phyloP scores from a whole-genome alignment of 352 stramenopile species.

The Globisporangium middletonii region DNA sequence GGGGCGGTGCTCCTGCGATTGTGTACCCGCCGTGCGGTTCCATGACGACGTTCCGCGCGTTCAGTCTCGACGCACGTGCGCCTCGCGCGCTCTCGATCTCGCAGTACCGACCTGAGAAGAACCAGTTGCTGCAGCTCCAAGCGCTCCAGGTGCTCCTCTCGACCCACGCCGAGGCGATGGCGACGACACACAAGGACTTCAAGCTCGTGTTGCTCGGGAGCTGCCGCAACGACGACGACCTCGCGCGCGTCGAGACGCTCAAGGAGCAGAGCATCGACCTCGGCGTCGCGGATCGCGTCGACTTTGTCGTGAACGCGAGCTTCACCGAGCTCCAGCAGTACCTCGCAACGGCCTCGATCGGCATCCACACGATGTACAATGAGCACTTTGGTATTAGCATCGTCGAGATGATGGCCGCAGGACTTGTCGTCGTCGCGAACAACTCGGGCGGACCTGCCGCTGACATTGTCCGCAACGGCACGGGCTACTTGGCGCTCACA shows the following conservation, averaged over 20 bases:
- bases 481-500: slow-evolving; percentile 79
- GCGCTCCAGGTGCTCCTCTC: slow-evolving; percentile 71
- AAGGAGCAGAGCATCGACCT: slow-evolving; percentile 72
- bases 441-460: slow-evolving; percentile 94
- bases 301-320: slow-evolving; percentile 95
- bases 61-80: slow-evolving; percentile 52
- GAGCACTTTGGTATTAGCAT: slow-evolving; percentile 99
- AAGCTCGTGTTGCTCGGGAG: slow-evolving; percentile 95
- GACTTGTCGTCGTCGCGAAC: slow-evolving; percentile 95
- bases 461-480: slow-evolving; percentile 88
- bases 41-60: slow-evolving; percentile 67
- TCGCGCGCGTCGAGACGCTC: slow-evolving; percentile 84
- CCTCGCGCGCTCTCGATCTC: slow-evolving; percentile 92
- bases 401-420: slow-evolving; percentile 99
- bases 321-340: slow-evolving; percentile 90
- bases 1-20: slow-evolving; percentile 68
- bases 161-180: slow-evolving; percentile 39
- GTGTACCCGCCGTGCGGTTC: slow-evolving; percentile 96
- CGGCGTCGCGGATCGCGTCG: slow-evolving; percentile 73
- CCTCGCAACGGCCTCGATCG: slow-evolving; percentile 84
- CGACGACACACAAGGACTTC: slow-evolving; percentile 50
- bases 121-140: slow-evolving; percentile 94
- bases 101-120: slow-evolving; percentile 99
- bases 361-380: slow-evolving; percentile 99
- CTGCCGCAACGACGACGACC: slow-evolving; percentile 93